Percentiles rank a stretch among this genome's conserved stretches.
Evolutionary conservation across 176 grass and related monocot species (phyloP).

Genomic region (Dendrocalamus sinicus): DNA sequence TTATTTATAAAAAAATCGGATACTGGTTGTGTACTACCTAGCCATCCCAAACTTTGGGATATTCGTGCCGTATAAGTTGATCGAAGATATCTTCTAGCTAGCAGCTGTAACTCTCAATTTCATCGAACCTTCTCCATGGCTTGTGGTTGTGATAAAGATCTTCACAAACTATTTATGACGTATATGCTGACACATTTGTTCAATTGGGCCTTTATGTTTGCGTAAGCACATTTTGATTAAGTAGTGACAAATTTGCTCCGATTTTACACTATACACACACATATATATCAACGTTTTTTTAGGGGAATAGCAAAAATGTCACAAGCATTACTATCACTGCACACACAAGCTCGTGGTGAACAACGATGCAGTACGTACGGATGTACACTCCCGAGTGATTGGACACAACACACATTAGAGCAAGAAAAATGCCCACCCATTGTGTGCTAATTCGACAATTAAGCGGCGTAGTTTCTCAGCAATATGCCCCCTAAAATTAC

Average conservation of each 20-base stretch:
- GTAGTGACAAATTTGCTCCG: not conserved
- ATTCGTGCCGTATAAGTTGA: not conserved
- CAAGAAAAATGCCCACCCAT: slow-evolving; percentile 40
- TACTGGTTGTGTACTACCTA: not conserved
- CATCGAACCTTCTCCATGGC: not conserved
- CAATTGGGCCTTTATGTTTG: not conserved
- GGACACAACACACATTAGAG: not conserved
- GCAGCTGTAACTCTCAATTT: not conserved
- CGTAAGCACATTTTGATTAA: not conserved
- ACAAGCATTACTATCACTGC: slow-evolving; percentile 1
- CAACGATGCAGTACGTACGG: slow-evolving; percentile 17
- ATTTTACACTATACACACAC: not conserved
- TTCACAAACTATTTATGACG: not conserved
- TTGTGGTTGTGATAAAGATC: not conserved
- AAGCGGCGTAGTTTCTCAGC: slow-evolving; percentile 46
- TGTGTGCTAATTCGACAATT: not conserved
- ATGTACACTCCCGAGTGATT: not conserved
- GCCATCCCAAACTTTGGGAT: not conserved
- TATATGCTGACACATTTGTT: not conserved
- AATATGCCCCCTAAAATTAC: slow-evolving; percentile 30
- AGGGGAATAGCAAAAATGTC: not conserved
- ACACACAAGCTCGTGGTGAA: not conserved
- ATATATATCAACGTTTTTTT: not conserved
- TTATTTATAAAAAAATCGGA: not conserved
- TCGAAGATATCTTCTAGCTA: not conserved